Evolutionary conservation across 2,329 filamentous ascomycete species (phyloP).

Genomic region (Rhinocladiella similis): DNA sequence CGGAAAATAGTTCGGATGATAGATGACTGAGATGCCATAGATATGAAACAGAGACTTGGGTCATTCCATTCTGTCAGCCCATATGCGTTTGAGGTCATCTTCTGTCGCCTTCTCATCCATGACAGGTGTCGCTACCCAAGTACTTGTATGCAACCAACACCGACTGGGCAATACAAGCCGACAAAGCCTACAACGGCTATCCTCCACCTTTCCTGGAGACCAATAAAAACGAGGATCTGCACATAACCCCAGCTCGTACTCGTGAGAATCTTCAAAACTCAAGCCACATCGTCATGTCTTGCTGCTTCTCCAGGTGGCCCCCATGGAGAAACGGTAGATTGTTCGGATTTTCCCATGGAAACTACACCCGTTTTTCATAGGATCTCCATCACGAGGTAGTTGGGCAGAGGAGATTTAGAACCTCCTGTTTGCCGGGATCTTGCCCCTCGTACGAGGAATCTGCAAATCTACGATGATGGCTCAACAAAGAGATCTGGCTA

Average conservation of each 20-base stretch:
- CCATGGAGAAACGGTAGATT: neutral
- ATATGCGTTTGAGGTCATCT: neutral
- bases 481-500: too few species aligned
- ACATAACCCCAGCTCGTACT: too few species aligned
- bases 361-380: too few species aligned
- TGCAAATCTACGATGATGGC: too few species aligned
- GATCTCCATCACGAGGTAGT: too few species aligned
- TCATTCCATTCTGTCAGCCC: too few species aligned
- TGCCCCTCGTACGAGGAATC: too few species aligned
- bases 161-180: neutral
- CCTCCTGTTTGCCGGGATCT: too few species aligned
- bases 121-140: neutral
- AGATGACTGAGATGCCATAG: neutral
- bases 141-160: neutral
- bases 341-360: too few species aligned
- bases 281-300: neutral
- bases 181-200: neutral
- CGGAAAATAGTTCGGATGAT: neutral
- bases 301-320: neutral
- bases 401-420: too few species aligned
- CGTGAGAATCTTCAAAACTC: neutral
- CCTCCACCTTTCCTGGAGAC: too few species aligned
- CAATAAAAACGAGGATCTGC: neutral
- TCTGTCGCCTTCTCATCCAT: neutral
- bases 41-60: neutral